Conservation (phyloP, 2,329 filamentous ascomycete species). For the Colletotrichum melonis region DNA sequence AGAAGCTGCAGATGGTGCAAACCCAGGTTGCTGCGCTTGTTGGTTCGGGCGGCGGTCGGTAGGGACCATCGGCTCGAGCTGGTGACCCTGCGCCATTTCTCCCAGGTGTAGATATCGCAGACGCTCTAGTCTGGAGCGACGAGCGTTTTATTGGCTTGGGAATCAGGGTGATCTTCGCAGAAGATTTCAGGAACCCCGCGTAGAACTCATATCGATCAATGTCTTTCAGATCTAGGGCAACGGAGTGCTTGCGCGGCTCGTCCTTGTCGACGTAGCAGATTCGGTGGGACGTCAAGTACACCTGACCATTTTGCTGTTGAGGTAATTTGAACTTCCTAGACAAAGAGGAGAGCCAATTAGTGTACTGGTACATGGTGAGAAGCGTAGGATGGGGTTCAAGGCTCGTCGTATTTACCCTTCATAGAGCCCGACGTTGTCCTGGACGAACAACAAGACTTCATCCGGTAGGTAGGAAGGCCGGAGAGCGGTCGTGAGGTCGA, state of each 20-base stretch:
- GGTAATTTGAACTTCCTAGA: conserved; percentile 82
- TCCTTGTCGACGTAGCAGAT: conserved; percentile 93
- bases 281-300: conserved; percentile 95
- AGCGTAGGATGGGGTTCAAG: not conserved
- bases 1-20: conserved; percentile 95
- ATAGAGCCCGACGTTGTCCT: conserved; percentile 97
- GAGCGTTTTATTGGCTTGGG: conserved; percentile 81
- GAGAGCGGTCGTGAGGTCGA: conserved; percentile 96
- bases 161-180: conserved; percentile 89
- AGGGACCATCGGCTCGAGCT: conserved; percentile 54
- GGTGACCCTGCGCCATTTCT: conserved; percentile 61
- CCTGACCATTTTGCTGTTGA: conserved; percentile 93
- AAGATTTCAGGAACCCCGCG: conserved; percentile 94
- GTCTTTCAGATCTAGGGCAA: conserved; percentile 88
- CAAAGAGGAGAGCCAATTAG: not conserved
- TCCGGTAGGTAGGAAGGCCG: conserved; percentile 92
- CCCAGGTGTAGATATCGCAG: conserved; percentile 58
- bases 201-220: conserved; percentile 93
- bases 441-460: conserved; percentile 94
- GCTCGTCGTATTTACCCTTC: conserved; percentile 76
- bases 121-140: conserved; percentile 65
- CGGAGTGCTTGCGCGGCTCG: conserved; percentile 85
- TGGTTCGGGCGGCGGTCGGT: conserved; percentile 57
- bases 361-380: not conserved
- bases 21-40: conserved; percentile 83